Base-by-base conservation (phyloP, 371 early-diverging fungal genomes). In the Massospora cicadina region DNA sequence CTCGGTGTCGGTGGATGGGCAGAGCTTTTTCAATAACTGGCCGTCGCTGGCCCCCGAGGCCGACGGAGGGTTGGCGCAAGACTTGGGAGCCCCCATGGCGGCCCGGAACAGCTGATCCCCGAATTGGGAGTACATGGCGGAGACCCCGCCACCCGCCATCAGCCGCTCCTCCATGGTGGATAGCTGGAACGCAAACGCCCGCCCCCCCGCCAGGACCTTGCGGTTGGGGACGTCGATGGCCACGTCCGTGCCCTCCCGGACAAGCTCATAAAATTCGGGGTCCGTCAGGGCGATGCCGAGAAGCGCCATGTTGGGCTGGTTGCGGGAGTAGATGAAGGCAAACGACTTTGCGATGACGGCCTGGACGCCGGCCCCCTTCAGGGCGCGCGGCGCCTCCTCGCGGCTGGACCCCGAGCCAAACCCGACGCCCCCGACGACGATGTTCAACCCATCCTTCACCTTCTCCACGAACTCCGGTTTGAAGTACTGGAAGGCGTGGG, bases 331-430 rank as follows among this genome's bases (percentile, higher is more conserved):
- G 64, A 81, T 81, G 68, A 78, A 81, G 0, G 81, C 80, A 58
- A 70, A 81, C 54, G 84, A 82, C 72, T 83, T 87, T 33, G 87
- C 87, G 65, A 87, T 87, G 27, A 87, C 87, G 17, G 84, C 88
- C 71, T 87, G 73, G 64, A 85, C 65, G 32, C 78, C 78, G 25
- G 80, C 78, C 43, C 84, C 87, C 66, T 76, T 80, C 33, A 87
- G 70, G 2, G 87, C 86, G 66, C 86, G 79, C 26, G 87, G 87
- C 24, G 87, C 87, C 67, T 87, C 87, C 67, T 87, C 87, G 67
- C 87, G 79, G 55, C 82, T 82, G 10, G 84, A 84, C 55, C 87
- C 87, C 30, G 80, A 78, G 33, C 87, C 85, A 70, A 86, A 85
- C 58, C 87, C 86, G 61, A 62, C 63, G 27, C 84, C 87, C 66